Conservation (phyloP, 768 basidiomycete species). For the Pleurotus salmoneostramineus region DNA sequence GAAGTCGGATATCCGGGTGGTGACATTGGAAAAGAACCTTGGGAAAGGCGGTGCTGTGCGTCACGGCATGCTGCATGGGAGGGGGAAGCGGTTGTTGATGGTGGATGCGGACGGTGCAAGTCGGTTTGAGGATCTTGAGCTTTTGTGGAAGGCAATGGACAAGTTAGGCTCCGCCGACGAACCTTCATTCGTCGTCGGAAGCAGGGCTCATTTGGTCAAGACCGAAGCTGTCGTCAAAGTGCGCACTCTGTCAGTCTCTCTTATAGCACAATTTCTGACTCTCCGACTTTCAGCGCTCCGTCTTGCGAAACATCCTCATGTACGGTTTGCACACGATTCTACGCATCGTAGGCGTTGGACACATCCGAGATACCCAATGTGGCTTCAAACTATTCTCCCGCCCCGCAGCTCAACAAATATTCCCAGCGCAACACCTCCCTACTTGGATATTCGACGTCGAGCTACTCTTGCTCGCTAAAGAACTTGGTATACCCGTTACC, state of each 20-base stretch:
- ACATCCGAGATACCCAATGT: constrained; percentile 93
- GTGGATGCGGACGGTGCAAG: constrained; percentile 96
- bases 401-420: constrained; percentile 73
- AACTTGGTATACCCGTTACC: constrained; percentile 69
- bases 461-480: constrained; percentile 79
- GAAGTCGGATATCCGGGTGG: constrained; percentile 66
- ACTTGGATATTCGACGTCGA: constrained; percentile 99
- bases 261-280: not conserved
- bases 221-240: constrained; percentile 95
- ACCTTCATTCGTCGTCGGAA: constrained; percentile 76
- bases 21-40: constrained; percentile 73
- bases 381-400: constrained; percentile 97
- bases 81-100: constrained; percentile 80
- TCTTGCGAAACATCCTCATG: constrained; percentile 90
- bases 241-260: constrained; percentile 11
- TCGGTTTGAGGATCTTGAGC: constrained; percentile 77
- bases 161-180: constrained; percentile 41
- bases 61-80: constrained; percentile 83
- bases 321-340: constrained; percentile 89
- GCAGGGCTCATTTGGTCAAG: constrained; percentile 87
- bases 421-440: constrained; percentile 81
- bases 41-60: constrained; percentile 94
- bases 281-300: constrained; percentile 60
- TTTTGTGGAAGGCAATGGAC: constrained; percentile 78
- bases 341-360: constrained; percentile 83